Evolutionary conservation across 1,139 yeast species (phyloP), one percentile per base, ranked within the genome.

Genomic region (Yamadazyma dushanensis): DNA sequence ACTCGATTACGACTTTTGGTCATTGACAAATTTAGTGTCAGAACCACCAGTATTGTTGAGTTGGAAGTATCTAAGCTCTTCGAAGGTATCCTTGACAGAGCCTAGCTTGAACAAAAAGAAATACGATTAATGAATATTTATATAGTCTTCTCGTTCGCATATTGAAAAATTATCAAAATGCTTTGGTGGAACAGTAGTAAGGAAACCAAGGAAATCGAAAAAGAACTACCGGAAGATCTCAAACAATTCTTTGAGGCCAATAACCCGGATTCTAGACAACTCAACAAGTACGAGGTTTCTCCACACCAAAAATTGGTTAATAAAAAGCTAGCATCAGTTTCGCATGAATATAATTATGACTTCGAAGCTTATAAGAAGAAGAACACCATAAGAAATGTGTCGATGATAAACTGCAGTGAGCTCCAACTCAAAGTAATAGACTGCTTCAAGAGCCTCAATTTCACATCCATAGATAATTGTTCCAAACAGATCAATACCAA

Each of bases 371-470:
- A 64, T 40, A 69, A 69, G 43, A 54, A 49, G 26, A 41, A 53
- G 17, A 62, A 66, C 37, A 53, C 50, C 20, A 41, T 51, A 2
- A 48, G 51, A 23, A 50, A 50, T 21, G 72, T 57, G 1, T 46
- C 65, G 1, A 41, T 53, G 18, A 54, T 69, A 25, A 71, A 71
- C 50, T 71, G 76, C 43, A 60, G 74, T 3, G 76, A 70, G 43
- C 45, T 70, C 14, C 73, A 68, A 40, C 55, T 61, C 28, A 53
- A 60, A 26, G 70, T 69, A 21, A 44, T 63, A 23, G 61, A 63
- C 21, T 70, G 76, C 43, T 61, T 65, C 44, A 56, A 61, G 30
- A 57, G 58, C 7, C 61, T 67, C 62, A 53, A 56, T 34, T 49
- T 59, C 8, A 41, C 53, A 5, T 47, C 54, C 10, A 45, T 50